Conservation (phyloP, 306 rosid species). For the Astragalus glycyphyllos region DNA sequence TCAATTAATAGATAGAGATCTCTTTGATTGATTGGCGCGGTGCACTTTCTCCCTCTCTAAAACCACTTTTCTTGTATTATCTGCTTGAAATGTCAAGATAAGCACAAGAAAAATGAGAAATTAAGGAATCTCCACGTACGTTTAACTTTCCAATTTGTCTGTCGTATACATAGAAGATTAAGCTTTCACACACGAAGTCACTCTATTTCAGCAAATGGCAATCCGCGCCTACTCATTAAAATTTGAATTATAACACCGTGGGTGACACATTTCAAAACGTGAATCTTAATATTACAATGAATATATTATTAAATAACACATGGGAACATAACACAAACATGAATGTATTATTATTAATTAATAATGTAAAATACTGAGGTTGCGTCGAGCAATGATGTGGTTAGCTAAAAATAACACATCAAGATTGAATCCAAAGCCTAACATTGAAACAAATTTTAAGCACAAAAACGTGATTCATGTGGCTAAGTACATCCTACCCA, state of each 20-base stretch:
- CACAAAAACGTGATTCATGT: slow-evolving; percentile 44
- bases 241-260: not conserved
- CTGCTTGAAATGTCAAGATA: not conserved
- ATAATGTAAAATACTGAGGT: not conserved
- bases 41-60: not conserved
- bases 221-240: slow-evolving; percentile 30
- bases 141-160: not conserved
- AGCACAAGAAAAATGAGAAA: not conserved
- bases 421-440: slow-evolving; percentile 38
- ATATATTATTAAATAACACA: not conserved
- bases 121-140: not conserved
- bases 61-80: not conserved
- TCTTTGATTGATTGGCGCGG: not conserved
- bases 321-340: not conserved
- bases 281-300: not conserved
- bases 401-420: slow-evolving; percentile 31
- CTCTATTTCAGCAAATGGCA: not conserved
- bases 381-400: slow-evolving; percentile 14
- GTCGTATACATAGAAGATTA: not conserved
- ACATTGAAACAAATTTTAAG: slow-evolving; percentile 28
- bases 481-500: slow-evolving; percentile 32
- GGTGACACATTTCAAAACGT: slow-evolving; percentile 27
- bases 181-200: not conserved
- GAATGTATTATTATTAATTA: not conserved
- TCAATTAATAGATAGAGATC: not conserved